phyloP scores from a whole-genome alignment of 371 early-diverging fungal species.

The Apophysomyces sp. region DNA sequence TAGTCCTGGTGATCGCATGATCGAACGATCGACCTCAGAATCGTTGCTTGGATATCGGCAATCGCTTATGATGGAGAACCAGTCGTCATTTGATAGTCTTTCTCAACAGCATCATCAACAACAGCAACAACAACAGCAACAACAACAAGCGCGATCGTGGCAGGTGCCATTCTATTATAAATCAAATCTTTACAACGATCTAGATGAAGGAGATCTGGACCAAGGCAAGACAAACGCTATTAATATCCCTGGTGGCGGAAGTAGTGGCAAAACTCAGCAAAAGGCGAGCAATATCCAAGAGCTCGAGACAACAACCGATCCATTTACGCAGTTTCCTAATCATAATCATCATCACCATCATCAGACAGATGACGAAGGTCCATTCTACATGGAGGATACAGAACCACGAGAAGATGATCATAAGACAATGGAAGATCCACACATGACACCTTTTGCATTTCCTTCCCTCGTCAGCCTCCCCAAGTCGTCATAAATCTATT shows the following conservation, averaged over 20 bases:
- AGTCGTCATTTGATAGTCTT: slow-evolving; percentile 11
- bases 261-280: background rate
- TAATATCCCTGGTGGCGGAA: slow-evolving; percentile 20
- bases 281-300: background rate
- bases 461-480: slow-evolving; percentile 19
- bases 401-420: slow-evolving; percentile 7
- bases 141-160: background rate
- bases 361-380: slow-evolving; percentile 33
- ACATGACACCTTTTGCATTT: slow-evolving; percentile 19
- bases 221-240: slow-evolving; percentile 9
- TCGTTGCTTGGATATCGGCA: slow-evolving; percentile 7
- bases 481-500: slow-evolving; percentile 11
- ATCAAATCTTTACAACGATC: background rate
- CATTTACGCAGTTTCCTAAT: slow-evolving; percentile 15
- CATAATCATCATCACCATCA: slow-evolving; percentile 18
- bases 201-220: slow-evolving; percentile 6
- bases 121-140: slow-evolving; percentile 3
- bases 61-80: slow-evolving; percentile 2
- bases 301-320: slow-evolving; percentile 18
- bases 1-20: slow-evolving; percentile 4
- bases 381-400: slow-evolving; percentile 45
- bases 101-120: background rate
- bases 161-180: background rate
- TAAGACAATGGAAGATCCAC: slow-evolving; percentile 9
- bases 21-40: slow-evolving; percentile 18